Base-by-base conservation (phyloP, 148 eudicot species). In the Polygonum aviculare region DNA sequence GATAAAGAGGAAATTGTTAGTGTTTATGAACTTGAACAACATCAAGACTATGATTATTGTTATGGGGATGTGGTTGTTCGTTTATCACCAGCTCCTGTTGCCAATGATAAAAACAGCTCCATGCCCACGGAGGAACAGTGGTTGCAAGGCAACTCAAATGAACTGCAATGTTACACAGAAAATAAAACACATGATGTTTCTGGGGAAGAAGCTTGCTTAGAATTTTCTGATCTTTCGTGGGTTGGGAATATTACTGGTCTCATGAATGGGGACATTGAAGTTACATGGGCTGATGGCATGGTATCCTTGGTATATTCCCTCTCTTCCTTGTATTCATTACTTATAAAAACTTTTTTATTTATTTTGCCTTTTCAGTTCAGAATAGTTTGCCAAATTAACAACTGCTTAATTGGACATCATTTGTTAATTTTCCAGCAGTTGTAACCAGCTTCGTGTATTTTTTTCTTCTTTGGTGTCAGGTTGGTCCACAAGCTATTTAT, bases 211-310 rank as follows among this genome's bases (percentile, higher is more conserved):
- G 75, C 82, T 71, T 52, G 26, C 63, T 44, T 54, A 41, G 88
- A 80, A 45, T 84, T 92, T 76, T 83, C 93, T 22, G 89, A 88
- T 84, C 93, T 93, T 73, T 88, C 98, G 39, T 96, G 99, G 98
- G 98, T 93, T 77, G 99, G 99, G 78, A 93, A 91, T 86, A 93
- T 96, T 79, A 93, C 98, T 39, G 97, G 98, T 78, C 90, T 96
- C 19, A 85, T 76, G 80, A 88, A 93, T 83, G 99, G 99, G 73
- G 99, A 96, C 83, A 96, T 96, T 75, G 93, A 93, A 87, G 99
- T 96, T 51, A 91, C 93, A 18, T 96, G 99, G 99, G 98, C 99
- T 50, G 98, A 96, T 83, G 98, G 94, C 77, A 91, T 89, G 97
- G 84, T 91, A 75, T 93, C 97, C 75, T 85, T 85, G 89, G 98